Evolutionary conservation across 768 basidiomycete genomes (phyloP), one percentile per base, ranked within the genome.

Genomic region (Cystobasidium tubakii): DNA sequence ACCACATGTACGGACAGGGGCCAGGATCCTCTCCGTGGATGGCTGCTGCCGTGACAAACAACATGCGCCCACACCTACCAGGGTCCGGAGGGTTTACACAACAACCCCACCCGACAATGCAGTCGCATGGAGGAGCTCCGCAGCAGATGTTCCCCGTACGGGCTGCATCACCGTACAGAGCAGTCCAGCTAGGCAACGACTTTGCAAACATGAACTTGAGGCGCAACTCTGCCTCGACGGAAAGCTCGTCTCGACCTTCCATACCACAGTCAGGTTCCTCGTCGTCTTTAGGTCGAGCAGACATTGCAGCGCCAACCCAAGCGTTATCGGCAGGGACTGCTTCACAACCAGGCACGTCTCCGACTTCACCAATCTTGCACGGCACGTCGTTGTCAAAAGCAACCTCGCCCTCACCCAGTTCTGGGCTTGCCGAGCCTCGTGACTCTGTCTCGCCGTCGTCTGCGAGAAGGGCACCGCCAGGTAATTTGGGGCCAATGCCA

Each of bases 401-500:
- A 25, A 17, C 63, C 13, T 65, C 63, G 4, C 63, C 63, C 36
- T 36, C 63, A 23, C 63, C 63, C 6, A 34, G 3, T 6, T 12
- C 27, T 27, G 36, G 33, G 4, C 15, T 50, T 29, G 23, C 15
- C 10, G 34, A 39, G 63, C 63, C 9, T 46, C 34, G 43, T 17
- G 63, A 65, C 21, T 65, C 63, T 6, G 36, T 71, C 10, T 71
- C 69, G 23, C 69, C 69, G 12, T 60, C 69, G 1, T 55, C 69
- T 23, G 69, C 69, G 2, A 36, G 66, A 15, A 44, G 66, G n/a
- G 57, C 55, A 6, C 75, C 76, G 25, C 70, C 74, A 19, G 71
- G 71, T 10, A 50, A 13, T n/a, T 75, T 72, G 31, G 78, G 77
- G 44, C 74, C 70, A 50, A 63, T 80, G 73, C 69, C 42, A 34